These are phyloP conservation scores for Rhodocollybia butyracea DNA, from an alignment of 768 basidiomycete genomes.

Conservation along the genomic window DNA sequence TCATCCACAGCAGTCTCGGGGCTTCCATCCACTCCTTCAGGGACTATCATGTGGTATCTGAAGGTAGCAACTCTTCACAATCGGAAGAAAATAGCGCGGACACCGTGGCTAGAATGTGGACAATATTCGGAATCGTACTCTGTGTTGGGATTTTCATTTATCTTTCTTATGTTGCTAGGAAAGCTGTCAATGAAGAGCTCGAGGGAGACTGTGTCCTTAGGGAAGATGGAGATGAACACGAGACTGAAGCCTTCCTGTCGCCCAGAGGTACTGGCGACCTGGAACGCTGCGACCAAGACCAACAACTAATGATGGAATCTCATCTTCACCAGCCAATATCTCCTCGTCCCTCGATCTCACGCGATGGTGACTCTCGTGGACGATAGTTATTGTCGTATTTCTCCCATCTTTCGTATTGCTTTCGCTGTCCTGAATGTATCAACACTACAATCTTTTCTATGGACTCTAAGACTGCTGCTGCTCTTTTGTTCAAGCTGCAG, in stretches of 20 bases:
- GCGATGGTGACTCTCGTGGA: slow-evolving; percentile 9
- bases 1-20: slow-evolving; percentile 88
- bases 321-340: slow-evolving; percentile 29
- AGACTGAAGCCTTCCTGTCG: slow-evolving; percentile 50
- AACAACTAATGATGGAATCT: slow-evolving; percentile 44
- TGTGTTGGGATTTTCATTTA: slow-evolving; percentile 78
- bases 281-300: slow-evolving; percentile 19
- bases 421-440: background rate
- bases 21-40: slow-evolving; percentile 83
- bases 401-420: background rate
- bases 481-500: background rate
- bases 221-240: slow-evolving; percentile 46
- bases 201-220: slow-evolving; percentile 47
- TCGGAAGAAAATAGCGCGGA: slow-evolving; percentile 31
- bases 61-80: slow-evolving; percentile 15
- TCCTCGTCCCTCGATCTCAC: slow-evolving; percentile 19
- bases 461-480: background rate
- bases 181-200: slow-evolving; percentile 50
- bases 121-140: slow-evolving; percentile 64
- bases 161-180: slow-evolving; percentile 75
- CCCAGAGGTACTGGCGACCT: slow-evolving; percentile 22
- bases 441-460: background rate
- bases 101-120: slow-evolving; percentile 54
- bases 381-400: background rate
- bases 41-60: slow-evolving; percentile 47